Base-by-base conservation (phyloP, 352 stramenopile genomes). In the Globisporangium nodosum region DNA sequence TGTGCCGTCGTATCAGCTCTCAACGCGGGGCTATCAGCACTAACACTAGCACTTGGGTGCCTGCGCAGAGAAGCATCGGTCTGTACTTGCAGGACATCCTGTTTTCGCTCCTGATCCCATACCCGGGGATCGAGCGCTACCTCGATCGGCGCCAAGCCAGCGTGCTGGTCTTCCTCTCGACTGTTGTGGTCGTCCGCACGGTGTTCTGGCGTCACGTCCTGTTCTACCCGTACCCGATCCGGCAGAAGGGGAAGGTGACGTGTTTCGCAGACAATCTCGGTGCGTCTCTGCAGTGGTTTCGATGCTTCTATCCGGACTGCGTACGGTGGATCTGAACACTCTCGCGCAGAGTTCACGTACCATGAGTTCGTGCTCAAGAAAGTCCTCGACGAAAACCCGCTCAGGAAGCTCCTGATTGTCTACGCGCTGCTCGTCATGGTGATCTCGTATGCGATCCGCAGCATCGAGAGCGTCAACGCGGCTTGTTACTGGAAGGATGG, bases 281-380 rank as follows among this genome's bases (percentile, higher is more conserved):
- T 83, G 39, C 2, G 68, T 61, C 21, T 5, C 16, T 42, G 3
- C 12, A 15, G 53, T 13, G n/a, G 1, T 30, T 12, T 40, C 4
- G 50, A 9, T 37, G 9, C 47, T 30, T 31, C 13, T 33, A 27
- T 30, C 57, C 37, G 21, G 20, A 49, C n/a, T 43, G 30, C 20
- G 18, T 51, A 1, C 7, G 46, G 18, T 51, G 6, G 15, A 52
- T 7, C 49, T 11, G 2, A 37, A 24, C 15, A 31, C 33, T 9
- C n/a, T 21, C 2, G 4, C 43, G 7, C 55, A 83, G 75, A 90
- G 52, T 88, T 90, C 54, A 81, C 64, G 48, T 90, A 90, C 47
- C 67, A 66, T 8, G 64, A 81, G 47, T 90, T 90, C 30, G 80
- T 88, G 49, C 67, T 90, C 54, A 90, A 88, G 58, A 90, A 88